Evolutionary conservation across 176 grass and related monocot species (phyloP), one percentile per base, ranked within the genome.

Genomic region (Avena atlantica): DNA sequence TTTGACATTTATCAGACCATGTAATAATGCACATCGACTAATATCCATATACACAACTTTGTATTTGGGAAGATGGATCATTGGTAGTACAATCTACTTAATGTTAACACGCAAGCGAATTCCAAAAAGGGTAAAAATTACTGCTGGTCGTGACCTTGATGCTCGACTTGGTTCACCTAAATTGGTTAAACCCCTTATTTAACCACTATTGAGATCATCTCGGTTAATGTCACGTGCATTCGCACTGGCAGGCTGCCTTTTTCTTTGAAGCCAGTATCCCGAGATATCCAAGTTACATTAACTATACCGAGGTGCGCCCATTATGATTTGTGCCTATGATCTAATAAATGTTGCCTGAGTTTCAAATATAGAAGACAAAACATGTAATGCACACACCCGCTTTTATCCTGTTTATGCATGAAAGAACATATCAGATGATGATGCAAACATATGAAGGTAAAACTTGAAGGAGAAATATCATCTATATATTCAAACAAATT

Each of bases 61-160:
- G 7, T 79, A 60, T 37, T 73, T 73, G 17, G 9, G 69, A 9
- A 21, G 11, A 13, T 16, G 17, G 40, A 50, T 50, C 9, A 51
- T 66, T 81, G 24, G 44, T 66, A 66, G 42, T 66, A 66, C 23
- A 67, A 45, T 61, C 58, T 64, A 64, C 59, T 48, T 64, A 45
- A 19, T 59, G 9, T 64, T 25, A 64, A 25, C n/a, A 21, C 29
- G 49, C 9, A 25, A 19, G 13, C 31, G 44, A 51, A 5, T 82
- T 70, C 12, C 34, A 12, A 52, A 70, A 70, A 82, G 4, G n/a
- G n/a, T 82, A 82, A 48, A 63, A 84, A 56, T 29, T 7, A 27
- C 57, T 64, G 19, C 9, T 81, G 42, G 47, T 81, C 21, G 9
- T 65, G 25, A 81, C 24, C 15, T 57, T 56, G 49, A 83, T 83